Conservation (phyloP, 2,329 filamentous ascomycete genomes). For the Arthroderma sp. region DNA sequence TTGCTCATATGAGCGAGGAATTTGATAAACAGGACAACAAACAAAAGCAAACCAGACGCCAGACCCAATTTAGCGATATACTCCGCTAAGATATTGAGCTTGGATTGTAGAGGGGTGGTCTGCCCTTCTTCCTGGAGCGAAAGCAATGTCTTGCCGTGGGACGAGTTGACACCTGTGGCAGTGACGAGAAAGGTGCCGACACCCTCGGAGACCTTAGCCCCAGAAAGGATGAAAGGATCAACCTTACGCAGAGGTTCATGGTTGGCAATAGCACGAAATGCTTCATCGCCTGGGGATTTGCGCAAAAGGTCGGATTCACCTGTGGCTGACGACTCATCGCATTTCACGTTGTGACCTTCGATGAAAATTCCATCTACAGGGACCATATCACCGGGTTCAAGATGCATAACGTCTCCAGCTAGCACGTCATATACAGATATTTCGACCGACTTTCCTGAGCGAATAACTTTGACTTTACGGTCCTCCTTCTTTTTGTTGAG, state of each 20-base stretch:
- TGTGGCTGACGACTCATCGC: constrained; percentile 62
- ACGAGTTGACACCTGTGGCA: constrained; percentile 59
- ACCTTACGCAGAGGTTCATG: constrained; percentile 49
- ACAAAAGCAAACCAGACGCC: constrained; percentile 59
- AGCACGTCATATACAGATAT: constrained; percentile 59
- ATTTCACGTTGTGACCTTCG: constrained; percentile 52
- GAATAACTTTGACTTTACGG: constrained; percentile 57
- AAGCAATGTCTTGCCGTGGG: constrained; percentile 66
- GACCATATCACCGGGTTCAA: constrained; percentile 61
- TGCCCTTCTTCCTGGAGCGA: constrained; percentile 63
- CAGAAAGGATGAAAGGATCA: constrained; percentile 71
- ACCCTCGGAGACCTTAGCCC: constrained; percentile 63
- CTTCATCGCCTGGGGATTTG: constrained; percentile 53
- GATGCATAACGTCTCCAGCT: constrained; percentile 59
- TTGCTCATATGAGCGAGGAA: constrained; percentile 37
- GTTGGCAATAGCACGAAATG: constrained; percentile 49
- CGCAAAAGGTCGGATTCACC: constrained; percentile 62
- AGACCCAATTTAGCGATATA: constrained; percentile 67
- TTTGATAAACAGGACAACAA: constrained; percentile 66
- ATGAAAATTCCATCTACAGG: constrained; percentile 61
- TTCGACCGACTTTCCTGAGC: constrained; percentile 58
- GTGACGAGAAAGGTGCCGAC: constrained; percentile 65
- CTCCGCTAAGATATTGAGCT: constrained; percentile 63
- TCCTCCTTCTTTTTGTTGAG: constrained; percentile 68
- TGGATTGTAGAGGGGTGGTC: constrained; percentile 65